Base-by-base conservation (phyloP, 495 filamentous ascomycete genomes). In the Penicillium subrubescens region DNA sequence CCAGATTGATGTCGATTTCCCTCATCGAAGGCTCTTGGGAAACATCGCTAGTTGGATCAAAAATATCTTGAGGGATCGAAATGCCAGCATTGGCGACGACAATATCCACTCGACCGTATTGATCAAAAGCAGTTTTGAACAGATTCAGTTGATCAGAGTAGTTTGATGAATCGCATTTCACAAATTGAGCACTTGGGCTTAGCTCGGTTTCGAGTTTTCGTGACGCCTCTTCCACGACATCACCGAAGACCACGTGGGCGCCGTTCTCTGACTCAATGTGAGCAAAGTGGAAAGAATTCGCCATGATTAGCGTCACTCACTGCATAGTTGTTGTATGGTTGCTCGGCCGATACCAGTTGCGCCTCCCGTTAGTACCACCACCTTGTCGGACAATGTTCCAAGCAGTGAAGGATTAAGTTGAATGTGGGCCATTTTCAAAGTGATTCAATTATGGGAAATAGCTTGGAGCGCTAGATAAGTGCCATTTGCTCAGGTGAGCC, bases 291-390 rank as follows among this genome's bases (percentile, higher is more conserved):
- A 10, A 19, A 4, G 0, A 31, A 5, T 25, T 0, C 31, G 4
- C 15, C 2, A 35, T 34, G 3, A 19, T 34, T 34, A 14, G 46
- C 17, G 39, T 27, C 10, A 35, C 61, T 50, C 43, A 79, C 76
- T 43, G 60, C 72, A 67, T 41, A 77, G 71, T 57, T 76, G 67
- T 37, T 70, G 61, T 1, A 79, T 65, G n/a, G 70, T 61, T 39
- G 61, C 60, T 19, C 70, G 70, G 2, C 77, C 77, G 54, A 79
- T 77, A 10, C 77, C 77, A n/a, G 71, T 76, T 48, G 75, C 70
- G 15, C 74, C 75, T 41, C 77, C 75, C 1, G 77, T 79, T 17
- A 79, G 61, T 8, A 79, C 74, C 11, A 75, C 71, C 8, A 79
- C 77, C 57, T 74, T 73, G 46, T 70, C 71, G 25, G 68, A 67